Evolutionary conservation across 2,329 filamentous ascomycete genomes (phyloP).

Genomic region (Nannizzia gypsea): DNA sequence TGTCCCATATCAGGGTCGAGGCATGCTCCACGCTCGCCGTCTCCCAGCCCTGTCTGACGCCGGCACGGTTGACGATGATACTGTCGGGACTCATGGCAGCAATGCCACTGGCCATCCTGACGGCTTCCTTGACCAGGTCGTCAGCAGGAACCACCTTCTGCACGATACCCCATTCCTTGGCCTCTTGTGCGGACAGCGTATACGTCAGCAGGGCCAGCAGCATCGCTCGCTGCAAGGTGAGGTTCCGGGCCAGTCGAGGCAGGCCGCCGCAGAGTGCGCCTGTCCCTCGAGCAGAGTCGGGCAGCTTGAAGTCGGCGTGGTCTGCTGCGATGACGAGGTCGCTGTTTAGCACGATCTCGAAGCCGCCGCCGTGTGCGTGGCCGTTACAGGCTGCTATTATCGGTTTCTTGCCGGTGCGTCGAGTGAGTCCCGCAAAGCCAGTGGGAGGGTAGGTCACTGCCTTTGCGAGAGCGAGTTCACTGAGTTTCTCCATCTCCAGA

Average conservation of each 20-base stretch:
- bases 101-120: constrained; percentile 50
- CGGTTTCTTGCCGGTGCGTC: constrained; percentile 55
- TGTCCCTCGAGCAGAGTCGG: constrained; percentile 61
- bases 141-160: constrained; percentile 53
- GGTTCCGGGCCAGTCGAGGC: constrained; percentile 52
- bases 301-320: constrained; percentile 52
- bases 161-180: constrained; percentile 52
- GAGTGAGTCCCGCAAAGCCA: constrained; percentile 46
- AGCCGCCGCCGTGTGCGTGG: constrained; percentile 61
- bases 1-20: constrained; percentile 72
- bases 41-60: constrained; percentile 59
- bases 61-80: constrained; percentile 57
- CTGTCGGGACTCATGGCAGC: constrained; percentile 58
- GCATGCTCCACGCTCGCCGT: constrained; percentile 49
- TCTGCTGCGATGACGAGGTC: constrained; percentile 56
- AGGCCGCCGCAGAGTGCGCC: constrained; percentile 59
- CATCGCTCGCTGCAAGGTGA: constrained; percentile 55
- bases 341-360: constrained; percentile 79
- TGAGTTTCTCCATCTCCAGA: constrained; percentile 24
- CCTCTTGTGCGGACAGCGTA: constrained; percentile 47
- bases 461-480: constrained; percentile 16
- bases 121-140: constrained; percentile 57
- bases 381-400: constrained; percentile 67
- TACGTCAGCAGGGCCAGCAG: constrained; percentile 60
- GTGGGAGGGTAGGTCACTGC: constrained; percentile 30